Base-by-base conservation (phyloP, 805 yeast genomes). In the Yueomyces sp. region DNA sequence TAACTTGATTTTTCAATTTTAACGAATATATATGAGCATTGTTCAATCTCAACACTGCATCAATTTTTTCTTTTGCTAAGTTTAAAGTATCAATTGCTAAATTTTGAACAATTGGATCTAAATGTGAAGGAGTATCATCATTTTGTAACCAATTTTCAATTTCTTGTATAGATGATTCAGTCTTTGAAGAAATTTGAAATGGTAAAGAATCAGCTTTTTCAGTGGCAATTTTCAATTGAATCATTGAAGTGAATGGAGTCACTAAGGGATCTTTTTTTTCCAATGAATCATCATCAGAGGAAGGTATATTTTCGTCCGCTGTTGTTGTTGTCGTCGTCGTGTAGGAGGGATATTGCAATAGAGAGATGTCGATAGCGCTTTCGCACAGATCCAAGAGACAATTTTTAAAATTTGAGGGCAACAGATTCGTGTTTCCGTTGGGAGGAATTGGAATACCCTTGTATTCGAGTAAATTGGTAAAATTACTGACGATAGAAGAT, bases 1-100 rank as follows among this genome's bases (percentile, higher is more conserved):
- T 92, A 3, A 86, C 83, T 59, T 88, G 95, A 42, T 72, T 74
- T 43, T 85, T 82, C 41, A 87, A 77, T 52, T 77, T 80, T 49
- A 81, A 81, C 26, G 84, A 78, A 57, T 81, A 86, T 44, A 81
- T 76, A 47, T 85, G 67, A 2, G 85, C 75, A 47, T 87, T 82
- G 11, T 85, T 79, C 44, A 84, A 68, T 53, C 96, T 67, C 19
- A 76, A 66, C 26, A 86, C 70, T 0, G 84, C 71, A 42, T 81
- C 85, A 2, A 85, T 70, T 59, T 88, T 88, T 19, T 73, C 75
- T 41, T 68, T 68, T 1, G 80, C 77, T 28, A 81, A 53, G 0
- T 56, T 56, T 47, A 77, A 74, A 0, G 95, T 83, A 53, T 87
- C 95, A 19, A 69, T 75, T 1, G 81, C 72, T 28, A 87, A 62